A percentile compares a stretch with the other conserved stretches of the same genome.
Evolutionary conservation across 164 flowering plant genomes (phyloP).

Genomic region (Piper betle): DNA sequence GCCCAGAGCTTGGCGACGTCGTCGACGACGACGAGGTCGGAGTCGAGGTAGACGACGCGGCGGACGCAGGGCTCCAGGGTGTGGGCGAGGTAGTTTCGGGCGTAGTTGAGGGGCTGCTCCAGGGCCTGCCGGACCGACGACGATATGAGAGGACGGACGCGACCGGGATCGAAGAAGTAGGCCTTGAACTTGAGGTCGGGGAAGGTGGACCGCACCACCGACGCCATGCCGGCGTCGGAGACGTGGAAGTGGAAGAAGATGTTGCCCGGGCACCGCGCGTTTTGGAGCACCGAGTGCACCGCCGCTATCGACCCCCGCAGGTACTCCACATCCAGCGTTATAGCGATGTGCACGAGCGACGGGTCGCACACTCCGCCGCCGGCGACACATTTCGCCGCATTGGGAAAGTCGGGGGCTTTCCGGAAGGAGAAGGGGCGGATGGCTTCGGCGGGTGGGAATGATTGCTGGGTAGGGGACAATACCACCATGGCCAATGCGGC

Average conservation of each 20-base stretch:
- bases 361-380: slow-evolving; percentile 15
- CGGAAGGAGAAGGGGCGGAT: slow-evolving; percentile 15
- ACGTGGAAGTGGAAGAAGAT: slow-evolving; percentile 20
- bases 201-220: slow-evolving; percentile 17
- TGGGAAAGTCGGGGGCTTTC: slow-evolving; percentile 13
- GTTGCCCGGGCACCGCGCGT: slow-evolving; percentile 17
- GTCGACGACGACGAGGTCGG: slow-evolving; percentile 27
- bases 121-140: slow-evolving; percentile 26
- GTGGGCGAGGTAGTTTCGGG: slow-evolving; percentile 23
- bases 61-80: slow-evolving; percentile 22
- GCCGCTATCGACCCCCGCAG: slow-evolving; percentile 23
- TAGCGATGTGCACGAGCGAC: slow-evolving; percentile 21
- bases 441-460: slow-evolving; percentile 45
- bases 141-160: slow-evolving; percentile 17
- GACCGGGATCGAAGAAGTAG: slow-evolving; percentile 20
- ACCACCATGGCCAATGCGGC: slow-evolving; percentile 32
- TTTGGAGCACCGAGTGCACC: slow-evolving; percentile 18
- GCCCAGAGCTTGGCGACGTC: slow-evolving; percentile 25
- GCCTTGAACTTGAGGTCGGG: slow-evolving; percentile 21
- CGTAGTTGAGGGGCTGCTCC: slow-evolving; percentile 27
- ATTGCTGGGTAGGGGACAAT: slow-evolving; percentile 33
- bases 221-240: slow-evolving; percentile 12
- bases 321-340: slow-evolving; percentile 24
- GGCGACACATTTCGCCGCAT: slow-evolving; percentile 16
- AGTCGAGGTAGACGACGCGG: slow-evolving; percentile 26